Conservation (phyloP, 805 yeast genomes). For the Cyberlindnera veronae region DNA sequence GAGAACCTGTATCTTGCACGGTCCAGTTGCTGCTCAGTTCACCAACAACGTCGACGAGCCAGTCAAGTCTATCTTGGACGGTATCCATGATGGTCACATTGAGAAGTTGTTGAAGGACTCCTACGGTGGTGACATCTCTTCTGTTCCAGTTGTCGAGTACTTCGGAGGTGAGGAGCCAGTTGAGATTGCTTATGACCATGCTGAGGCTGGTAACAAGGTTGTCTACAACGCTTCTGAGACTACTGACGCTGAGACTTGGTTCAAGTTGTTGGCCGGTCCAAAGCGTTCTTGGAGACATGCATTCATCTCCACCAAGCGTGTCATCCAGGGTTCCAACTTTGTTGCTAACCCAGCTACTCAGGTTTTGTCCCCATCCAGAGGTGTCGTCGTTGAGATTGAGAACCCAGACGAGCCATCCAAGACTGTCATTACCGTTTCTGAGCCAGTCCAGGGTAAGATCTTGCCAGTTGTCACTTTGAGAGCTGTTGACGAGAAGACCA, state of each 20-base stretch:
- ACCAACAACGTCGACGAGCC: slow-evolving; percentile 89
- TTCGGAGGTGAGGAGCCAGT: slow-evolving; percentile 66
- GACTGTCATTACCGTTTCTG: slow-evolving; percentile 62
- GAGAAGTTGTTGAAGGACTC: slow-evolving; percentile 59
- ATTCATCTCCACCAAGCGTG: slow-evolving; percentile 69
- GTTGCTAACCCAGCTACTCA: slow-evolving; percentile 75
- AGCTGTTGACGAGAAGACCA: slow-evolving; percentile 45
- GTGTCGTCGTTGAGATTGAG: slow-evolving; percentile 59
- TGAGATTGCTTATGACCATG: slow-evolving; percentile 32
- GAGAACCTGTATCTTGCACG: slow-evolving; percentile 98
- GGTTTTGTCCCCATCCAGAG: slow-evolving; percentile 71
- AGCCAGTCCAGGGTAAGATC: slow-evolving; percentile 66
- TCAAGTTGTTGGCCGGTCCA: slow-evolving; percentile 74
- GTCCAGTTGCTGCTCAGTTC: slow-evolving; percentile 97
- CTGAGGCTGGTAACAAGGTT: slow-evolving; percentile 31
- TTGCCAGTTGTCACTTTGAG: slow-evolving; percentile 64
- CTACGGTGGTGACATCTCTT: slow-evolving; percentile 65
- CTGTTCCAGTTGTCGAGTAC: slow-evolving; percentile 86
- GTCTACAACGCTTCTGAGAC: slow-evolving; percentile 38
- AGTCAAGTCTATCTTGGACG: slow-evolving; percentile 82
- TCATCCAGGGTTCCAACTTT: slow-evolving; percentile 83
- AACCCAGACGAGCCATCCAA: slow-evolving; percentile 48
- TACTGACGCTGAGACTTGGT: slow-evolving; percentile 54
- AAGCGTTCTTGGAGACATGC: slow-evolving; percentile 88
- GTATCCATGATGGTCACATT: slow-evolving; percentile 89